Conservation (phyloP, 441 rosid species). For the Geranium incanum region DNA sequence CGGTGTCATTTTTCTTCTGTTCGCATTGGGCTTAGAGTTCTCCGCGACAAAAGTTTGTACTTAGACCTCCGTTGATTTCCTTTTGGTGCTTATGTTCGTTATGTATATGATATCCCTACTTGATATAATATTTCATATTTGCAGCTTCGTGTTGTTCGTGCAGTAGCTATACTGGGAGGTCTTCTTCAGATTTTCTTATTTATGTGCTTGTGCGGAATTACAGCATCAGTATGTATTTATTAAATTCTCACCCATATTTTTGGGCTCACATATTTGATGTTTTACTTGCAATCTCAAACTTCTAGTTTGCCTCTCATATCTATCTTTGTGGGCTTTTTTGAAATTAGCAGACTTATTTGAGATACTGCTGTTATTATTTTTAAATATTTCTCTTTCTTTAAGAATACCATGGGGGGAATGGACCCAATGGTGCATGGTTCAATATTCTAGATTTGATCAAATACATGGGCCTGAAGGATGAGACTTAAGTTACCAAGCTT, state of each 20-base stretch:
- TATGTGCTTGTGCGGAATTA: conserved; percentile 87
- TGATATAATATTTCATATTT: conserved; percentile 17
- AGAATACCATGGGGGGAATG: neutral
- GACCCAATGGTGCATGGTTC: neutral
- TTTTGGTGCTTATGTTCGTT: conserved; percentile 5
- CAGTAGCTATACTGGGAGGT: conserved; percentile 91
- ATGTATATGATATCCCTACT: neutral
- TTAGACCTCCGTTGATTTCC: neutral
- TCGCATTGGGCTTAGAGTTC: conserved; percentile 91
- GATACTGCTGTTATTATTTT: neutral
- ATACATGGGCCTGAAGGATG: too few species aligned
- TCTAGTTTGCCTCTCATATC: neutral
- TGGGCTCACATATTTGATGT: neutral
- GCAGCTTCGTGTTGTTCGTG: conserved; percentile 95
- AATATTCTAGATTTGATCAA: too few species aligned
- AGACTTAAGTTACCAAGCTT: too few species aligned
- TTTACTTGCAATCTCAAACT: neutral
- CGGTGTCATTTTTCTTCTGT: conserved; percentile 94
- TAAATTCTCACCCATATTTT: neutral
- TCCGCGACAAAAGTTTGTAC: conserved; percentile 63
- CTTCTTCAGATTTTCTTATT: conserved; percentile 89
- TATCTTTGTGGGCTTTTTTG: neutral
- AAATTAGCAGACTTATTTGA: neutral
- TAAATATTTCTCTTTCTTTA: neutral
- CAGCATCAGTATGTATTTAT: conserved; percentile 55